These are phyloP conservation scores for Lichenothelia convexa DNA, from an alignment of 495 filamentous ascomycete genomes.

Conservation along the genomic window DNA sequence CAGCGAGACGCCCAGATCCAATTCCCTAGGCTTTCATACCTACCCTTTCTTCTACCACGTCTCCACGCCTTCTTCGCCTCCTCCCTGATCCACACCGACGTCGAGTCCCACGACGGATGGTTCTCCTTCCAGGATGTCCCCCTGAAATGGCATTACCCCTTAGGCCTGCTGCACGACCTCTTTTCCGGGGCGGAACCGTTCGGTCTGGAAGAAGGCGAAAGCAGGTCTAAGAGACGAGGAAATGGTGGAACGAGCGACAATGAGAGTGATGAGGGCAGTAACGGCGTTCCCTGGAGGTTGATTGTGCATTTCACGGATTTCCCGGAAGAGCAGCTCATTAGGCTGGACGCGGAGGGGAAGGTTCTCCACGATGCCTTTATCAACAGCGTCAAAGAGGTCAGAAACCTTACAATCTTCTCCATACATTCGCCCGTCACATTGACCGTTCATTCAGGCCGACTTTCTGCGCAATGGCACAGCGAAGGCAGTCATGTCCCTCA, in stretches of 20 bases:
- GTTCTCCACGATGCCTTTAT: slow-evolving; percentile 69
- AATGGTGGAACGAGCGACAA: slow-evolving; percentile 3
- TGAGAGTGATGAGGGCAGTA: slow-evolving; percentile 22
- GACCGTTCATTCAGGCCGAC: slow-evolving; percentile 59
- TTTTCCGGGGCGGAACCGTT: slow-evolving; percentile 50
- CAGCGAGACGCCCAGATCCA: slow-evolving; percentile 22
- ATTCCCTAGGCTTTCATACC: slow-evolving; percentile 51
- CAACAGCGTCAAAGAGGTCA: slow-evolving; percentile 76
- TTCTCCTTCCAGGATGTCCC: slow-evolving; percentile 59
- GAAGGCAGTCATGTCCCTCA: slow-evolving; percentile 81
- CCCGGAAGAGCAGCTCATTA: slow-evolving; percentile 45
- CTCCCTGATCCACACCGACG: slow-evolving; percentile 47
- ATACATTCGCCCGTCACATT: slow-evolving; percentile 1
- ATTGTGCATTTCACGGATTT: slow-evolving; percentile 55
- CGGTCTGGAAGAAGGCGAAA: slow-evolving; percentile 5
- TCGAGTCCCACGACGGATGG: slow-evolving; percentile 44
- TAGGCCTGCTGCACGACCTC: slow-evolving; percentile 79
- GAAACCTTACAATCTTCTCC: slow-evolving; percentile 4
- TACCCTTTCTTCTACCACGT: slow-evolving; percentile 58
- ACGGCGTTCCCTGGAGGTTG: slow-evolving; percentile 50
- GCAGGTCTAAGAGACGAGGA: too few species aligned
- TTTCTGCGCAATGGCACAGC: slow-evolving; percentile 81
- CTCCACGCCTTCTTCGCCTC: slow-evolving; percentile 60
- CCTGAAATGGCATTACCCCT: slow-evolving; percentile 72
- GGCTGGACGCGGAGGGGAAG: slow-evolving; percentile 40